Conservation (phyloP, 1,284 basidiomycete genomes). For the Neolentinus lepideus region DNA sequence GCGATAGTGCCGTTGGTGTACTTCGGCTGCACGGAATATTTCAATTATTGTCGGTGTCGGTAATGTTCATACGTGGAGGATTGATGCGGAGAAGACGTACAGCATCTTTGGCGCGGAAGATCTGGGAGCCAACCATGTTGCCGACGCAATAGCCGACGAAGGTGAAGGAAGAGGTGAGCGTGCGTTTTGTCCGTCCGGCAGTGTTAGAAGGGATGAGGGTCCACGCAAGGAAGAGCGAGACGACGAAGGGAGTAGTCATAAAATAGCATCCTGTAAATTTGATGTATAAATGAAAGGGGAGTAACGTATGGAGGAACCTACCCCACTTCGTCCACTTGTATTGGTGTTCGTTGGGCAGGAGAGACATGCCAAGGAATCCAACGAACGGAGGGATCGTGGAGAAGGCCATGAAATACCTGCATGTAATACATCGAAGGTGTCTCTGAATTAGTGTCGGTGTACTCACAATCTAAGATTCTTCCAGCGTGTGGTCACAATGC, state of each 20-base stretch:
- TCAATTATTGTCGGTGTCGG: background rate
- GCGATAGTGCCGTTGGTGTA: slow-evolving; percentile 8
- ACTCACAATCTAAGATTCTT: slow-evolving; percentile 4
- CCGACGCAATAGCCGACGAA: slow-evolving; percentile 14
- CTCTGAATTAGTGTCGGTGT: background rate
- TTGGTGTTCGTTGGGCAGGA: slow-evolving; percentile 5
- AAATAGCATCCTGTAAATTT: background rate
- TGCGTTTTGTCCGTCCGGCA: slow-evolving; percentile 13
- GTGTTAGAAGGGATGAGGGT: slow-evolving; percentile 11
- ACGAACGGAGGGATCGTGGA: slow-evolving; percentile 10
- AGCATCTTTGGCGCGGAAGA: slow-evolving; percentile 12
- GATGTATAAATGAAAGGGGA: background rate
- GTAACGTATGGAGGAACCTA: background rate
- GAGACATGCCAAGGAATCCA: slow-evolving; percentile 8
- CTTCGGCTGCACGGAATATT: background rate
- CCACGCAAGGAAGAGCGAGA: slow-evolving; percentile 10
- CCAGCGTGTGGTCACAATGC: slow-evolving; percentile 8
- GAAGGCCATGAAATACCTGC: slow-evolving; percentile 9
- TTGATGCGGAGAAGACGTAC: background rate
- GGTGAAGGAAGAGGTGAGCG: slow-evolving; percentile 12
- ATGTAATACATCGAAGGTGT: background rate
- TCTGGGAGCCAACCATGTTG: slow-evolving; percentile 11
- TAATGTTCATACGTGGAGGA: no score
- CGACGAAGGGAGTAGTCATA: slow-evolving; percentile 8
- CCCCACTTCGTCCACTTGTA: background rate